Base-by-base conservation (phyloP, 768 basidiomycete species). In the Russula emetica region DNA sequence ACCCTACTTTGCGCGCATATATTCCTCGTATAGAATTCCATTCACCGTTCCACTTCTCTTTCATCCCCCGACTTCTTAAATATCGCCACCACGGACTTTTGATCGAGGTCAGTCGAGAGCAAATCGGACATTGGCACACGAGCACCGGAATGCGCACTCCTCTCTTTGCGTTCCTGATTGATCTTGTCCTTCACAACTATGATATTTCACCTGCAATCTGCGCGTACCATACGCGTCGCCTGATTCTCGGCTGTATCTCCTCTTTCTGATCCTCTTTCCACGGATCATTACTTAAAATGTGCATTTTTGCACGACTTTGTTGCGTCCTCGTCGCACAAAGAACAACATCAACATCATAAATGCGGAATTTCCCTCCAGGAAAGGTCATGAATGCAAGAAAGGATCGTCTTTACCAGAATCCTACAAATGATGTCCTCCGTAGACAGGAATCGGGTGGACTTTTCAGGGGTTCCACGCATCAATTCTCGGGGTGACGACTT, bases 11-110 rank as follows among this genome's bases (percentile, higher is more conserved):
- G 57, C n/a, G 30, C 52, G 11, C 26, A 36, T 38, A 26, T 47
- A 36, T 22, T 32, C 60, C 44, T 24, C 6, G 20, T 38, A 49
- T 58, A 42, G 63, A 64, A 60, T 52, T 34, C 57, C 24, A 53
- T 54, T 36, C 18, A 47, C 52, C 30, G 6, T 36, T 42, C 40
- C 14, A 52, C 49, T 32, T 40, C 24, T 47, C 45, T 55, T 54
- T n/a, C 42, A 44, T 44, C 20, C 32, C 28, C 57, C 32, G 49
- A 20, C 38, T 38, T 34, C 26, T 20, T n/a, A 28, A 32, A 34
- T 24, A 11, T 51, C 51, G 30, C 32, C 32, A 18, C 38, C 40
- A 42, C 38, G 11, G 24, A 38, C 40, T 49, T 32, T 54, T 40
- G 38, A 22, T 26, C 26, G 38, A 20, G 40, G 22, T 49, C 24